Conservation (phyloP, 495 filamentous ascomycete species). For the Penicillium ochrochloron region DNA sequence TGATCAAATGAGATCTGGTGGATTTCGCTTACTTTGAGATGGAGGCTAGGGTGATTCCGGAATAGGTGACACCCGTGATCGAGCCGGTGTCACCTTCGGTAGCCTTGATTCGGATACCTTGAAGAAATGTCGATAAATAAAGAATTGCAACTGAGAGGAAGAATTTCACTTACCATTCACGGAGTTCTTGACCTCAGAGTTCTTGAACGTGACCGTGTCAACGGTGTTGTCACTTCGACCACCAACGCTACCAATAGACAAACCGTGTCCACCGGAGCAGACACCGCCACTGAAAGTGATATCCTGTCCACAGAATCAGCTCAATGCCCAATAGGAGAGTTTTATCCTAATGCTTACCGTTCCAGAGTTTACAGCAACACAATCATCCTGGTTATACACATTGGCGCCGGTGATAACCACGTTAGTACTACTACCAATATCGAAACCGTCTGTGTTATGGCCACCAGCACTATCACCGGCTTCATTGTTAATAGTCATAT, state of each 20-base stretch:
- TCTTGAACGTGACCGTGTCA: constrained; percentile 51
- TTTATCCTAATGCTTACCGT: constrained; percentile 13
- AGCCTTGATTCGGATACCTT: constrained; percentile 39
- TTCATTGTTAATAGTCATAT: constrained; percentile 64
- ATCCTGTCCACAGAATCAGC: constrained; percentile 29
- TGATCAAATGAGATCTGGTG: neutral
- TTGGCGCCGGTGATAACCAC: constrained; percentile 60
- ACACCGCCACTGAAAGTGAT: constrained; percentile 53
- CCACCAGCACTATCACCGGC: constrained; percentile 55
- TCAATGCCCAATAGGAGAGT: neutral
- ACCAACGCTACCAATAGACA: constrained; percentile 66
- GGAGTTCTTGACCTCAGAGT: constrained; percentile 53
- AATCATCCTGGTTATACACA: constrained; percentile 70
- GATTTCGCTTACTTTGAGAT: constrained; percentile 25
- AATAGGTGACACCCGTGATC: constrained; percentile 32
- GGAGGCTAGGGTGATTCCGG: constrained; percentile 27
- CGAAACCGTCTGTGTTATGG: constrained; percentile 73
- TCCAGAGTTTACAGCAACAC: constrained; percentile 62
- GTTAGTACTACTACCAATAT: constrained; percentile 57
- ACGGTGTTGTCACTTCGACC: constrained; percentile 62
- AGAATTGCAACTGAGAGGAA: neutral
- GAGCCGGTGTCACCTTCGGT: constrained; percentile 29
- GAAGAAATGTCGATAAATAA: neutral
- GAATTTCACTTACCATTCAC: constrained; percentile 42
- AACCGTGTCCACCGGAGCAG: constrained; percentile 61